Evolutionary conservation across 768 basidiomycete species (phyloP).

Genomic region (Rhodotorula sphaerocarpa): DNA sequence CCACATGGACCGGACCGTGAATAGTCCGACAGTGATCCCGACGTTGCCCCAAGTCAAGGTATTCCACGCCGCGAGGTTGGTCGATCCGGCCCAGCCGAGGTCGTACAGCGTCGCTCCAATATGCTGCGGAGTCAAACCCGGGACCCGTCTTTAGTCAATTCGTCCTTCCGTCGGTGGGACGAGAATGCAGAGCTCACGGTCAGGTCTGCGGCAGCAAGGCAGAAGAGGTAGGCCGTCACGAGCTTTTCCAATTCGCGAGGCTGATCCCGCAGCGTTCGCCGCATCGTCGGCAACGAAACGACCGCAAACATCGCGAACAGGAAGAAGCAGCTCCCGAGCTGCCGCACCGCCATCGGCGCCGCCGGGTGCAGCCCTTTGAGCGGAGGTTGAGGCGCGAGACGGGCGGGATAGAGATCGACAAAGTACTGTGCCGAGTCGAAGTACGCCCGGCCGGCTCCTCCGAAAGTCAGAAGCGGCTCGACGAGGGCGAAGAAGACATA

Average conservation of each 20-base stretch:
- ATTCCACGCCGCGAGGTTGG: slow-evolving; percentile 9
- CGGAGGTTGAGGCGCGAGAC: no score
- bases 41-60: slow-evolving; percentile 17
- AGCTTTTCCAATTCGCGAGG: slow-evolving; percentile 3
- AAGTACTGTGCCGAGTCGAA: neutral
- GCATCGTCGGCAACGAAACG: neutral
- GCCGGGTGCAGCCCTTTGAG: neutral
- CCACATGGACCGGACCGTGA: slow-evolving; percentile 18
- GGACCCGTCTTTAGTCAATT: neutral
- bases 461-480: slow-evolving; percentile 15
- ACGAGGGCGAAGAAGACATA: slow-evolving; percentile 15
- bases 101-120: slow-evolving; percentile 20
- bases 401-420: neutral
- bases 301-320: slow-evolving; percentile 15
- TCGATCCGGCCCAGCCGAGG: neutral
- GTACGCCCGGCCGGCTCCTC: slow-evolving; percentile 2
- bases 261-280: neutral
- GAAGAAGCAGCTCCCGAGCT: slow-evolving; percentile 23
- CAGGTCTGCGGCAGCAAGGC: slow-evolving; percentile 18
- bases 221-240: slow-evolving; percentile 4
- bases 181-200: slow-evolving; percentile 2
- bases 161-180: neutral
- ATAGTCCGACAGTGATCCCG: slow-evolving; percentile 14
- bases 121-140: neutral
- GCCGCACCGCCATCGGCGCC: slow-evolving; percentile 2